Base-by-base conservation (phyloP, 192 early-diverging fungal genomes). In the Ramicandelaber brevisporus region DNA sequence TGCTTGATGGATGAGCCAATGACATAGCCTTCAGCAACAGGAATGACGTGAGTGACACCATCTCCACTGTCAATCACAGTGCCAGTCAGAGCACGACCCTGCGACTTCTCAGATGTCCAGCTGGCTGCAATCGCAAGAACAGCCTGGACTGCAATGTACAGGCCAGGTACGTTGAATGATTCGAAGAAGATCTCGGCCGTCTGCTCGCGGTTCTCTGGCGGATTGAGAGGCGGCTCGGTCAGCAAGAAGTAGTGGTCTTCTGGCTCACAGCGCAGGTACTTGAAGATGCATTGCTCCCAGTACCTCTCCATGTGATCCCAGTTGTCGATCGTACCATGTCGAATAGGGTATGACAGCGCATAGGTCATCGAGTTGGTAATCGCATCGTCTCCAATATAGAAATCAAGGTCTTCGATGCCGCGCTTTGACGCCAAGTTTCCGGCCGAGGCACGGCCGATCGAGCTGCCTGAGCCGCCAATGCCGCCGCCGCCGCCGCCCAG, bases 281-380 rank as follows among this genome's bases (percentile, higher is more conserved):
- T 83, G 60, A 93, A 97, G 31, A 97, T 82, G 42, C 73, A 84
- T 39, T 89, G 86, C 55, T 97, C 88, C 78, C 90, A 88, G 61
- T 81, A 97, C 37, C 88, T 73, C 51, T 97, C 92, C 92, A 97
- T 97, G 26, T 88, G 70, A 57, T 97, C 92, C 88, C 88, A 97
- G 61, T 93, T 92, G 21, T 89, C 85, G 40, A 97, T 92, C 55
- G 90, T 85, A 17, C 88, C 92, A 38, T 97, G 92, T 11, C 87
- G 66, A 43, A 93, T 82, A 12, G 90, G 87, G 44, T 90, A 93
- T 46, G 70, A 68, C 19, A 86, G 53, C 6, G 63, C 67, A 46
- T 89, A 84, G 8, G 82, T 74, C 57, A 86, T 90, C 34, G 75
- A 68, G 48, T 88, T 87, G 31, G 56, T 56, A 17, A 83, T 36